These are phyloP conservation scores for Lasiosphaeria ovina DNA, from an alignment of 495 filamentous ascomycete species.

Conservation along the genomic window DNA sequence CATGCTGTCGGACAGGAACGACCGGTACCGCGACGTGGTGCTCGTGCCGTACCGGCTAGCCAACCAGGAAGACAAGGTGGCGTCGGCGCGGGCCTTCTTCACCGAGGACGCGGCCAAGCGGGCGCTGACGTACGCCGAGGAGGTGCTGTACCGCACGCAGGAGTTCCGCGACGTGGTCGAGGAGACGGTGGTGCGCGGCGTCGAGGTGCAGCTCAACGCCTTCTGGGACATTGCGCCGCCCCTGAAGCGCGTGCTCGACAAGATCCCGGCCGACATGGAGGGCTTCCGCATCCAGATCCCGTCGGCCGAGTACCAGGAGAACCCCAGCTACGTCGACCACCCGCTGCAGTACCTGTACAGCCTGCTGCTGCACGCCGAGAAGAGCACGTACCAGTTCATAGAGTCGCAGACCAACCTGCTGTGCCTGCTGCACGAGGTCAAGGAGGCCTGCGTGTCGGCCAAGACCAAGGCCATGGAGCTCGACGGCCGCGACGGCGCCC, in stretches of 20 bases:
- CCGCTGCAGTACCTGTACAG: slow-evolving; percentile 87
- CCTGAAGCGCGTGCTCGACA: slow-evolving; percentile 70
- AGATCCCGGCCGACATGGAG: slow-evolving; percentile 57
- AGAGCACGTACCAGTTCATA: slow-evolving; percentile 92
- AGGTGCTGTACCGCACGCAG: slow-evolving; percentile 66
- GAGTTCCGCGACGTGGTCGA: slow-evolving; percentile 81
- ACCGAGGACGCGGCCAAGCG: slow-evolving; percentile 69
- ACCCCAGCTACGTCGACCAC: slow-evolving; percentile 70
- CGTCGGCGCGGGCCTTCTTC: slow-evolving; percentile 78
- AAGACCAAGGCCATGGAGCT: slow-evolving; percentile 56
- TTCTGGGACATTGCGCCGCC: slow-evolving; percentile 98
- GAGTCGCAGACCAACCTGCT: slow-evolving; percentile 90
- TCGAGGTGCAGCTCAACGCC: slow-evolving; percentile 84
- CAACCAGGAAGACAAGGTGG: slow-evolving; percentile 61
- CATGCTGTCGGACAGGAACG: slow-evolving; percentile 76
- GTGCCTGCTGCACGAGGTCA: slow-evolving; percentile 91
- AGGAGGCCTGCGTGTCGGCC: slow-evolving; percentile 69
- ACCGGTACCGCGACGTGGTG: slow-evolving; percentile 78
- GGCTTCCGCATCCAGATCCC: slow-evolving; percentile 70
- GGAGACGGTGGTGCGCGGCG: slow-evolving; percentile 78
- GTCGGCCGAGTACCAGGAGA: slow-evolving; percentile 74
- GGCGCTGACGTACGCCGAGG: slow-evolving; percentile 59
- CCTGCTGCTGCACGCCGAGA: slow-evolving; percentile 80
- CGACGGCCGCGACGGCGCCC: slow-evolving; percentile 54
- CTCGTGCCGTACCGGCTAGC: slow-evolving; percentile 77